These are phyloP conservation scores for Zhuliangozyma parablackwelliae DNA, from an alignment of 1,139 yeast genomes.

Conservation along the genomic window DNA sequence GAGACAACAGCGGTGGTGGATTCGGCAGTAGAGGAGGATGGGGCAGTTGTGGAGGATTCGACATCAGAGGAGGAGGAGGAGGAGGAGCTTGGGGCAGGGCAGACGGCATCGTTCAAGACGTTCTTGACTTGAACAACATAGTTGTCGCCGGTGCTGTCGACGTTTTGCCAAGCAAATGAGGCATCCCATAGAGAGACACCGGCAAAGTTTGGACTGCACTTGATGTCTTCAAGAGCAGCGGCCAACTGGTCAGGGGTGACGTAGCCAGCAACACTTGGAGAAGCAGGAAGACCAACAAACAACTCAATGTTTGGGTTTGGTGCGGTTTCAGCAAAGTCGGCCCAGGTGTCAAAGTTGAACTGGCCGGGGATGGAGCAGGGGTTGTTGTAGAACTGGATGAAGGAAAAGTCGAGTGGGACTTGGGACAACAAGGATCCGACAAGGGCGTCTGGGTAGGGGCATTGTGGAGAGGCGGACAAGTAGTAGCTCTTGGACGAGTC, in stretches of 20 bases:
- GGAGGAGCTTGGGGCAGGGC: constrained; percentile 10
- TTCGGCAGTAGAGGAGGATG: constrained; percentile 5
- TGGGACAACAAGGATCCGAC: constrained; percentile 62
- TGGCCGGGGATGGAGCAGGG: constrained; percentile 55
- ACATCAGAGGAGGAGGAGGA: constrained; percentile 7
- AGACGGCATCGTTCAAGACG: constrained; percentile 9
- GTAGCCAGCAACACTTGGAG: constrained; percentile 9
- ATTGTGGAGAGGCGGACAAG: constrained; percentile 90
- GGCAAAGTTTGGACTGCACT: constrained; percentile 53
- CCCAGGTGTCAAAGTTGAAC: constrained; percentile 89
- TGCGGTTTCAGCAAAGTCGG: constrained; percentile 48
- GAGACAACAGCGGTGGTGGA: constrained; percentile 3
- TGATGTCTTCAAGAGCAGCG: constrained; percentile 29
- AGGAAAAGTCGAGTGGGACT: constrained; percentile 76
- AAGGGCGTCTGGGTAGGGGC: constrained; percentile 85
- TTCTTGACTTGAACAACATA: constrained; percentile 12
- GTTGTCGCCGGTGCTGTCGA: constrained; percentile 15
- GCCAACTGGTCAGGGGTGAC: constrained; percentile 9
- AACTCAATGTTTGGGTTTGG: constrained; percentile 33
- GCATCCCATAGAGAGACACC: constrained; percentile 95
- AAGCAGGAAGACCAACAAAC: constrained; percentile 13
- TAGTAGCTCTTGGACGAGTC: constrained; percentile 61
- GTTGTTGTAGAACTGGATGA: constrained; percentile 91
- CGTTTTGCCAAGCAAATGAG: constrained; percentile 67
- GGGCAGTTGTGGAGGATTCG: constrained; percentile 4